Evolutionary conservation across 106 monocot species (phyloP).

Genomic region (Apostasia ramifera): DNA sequence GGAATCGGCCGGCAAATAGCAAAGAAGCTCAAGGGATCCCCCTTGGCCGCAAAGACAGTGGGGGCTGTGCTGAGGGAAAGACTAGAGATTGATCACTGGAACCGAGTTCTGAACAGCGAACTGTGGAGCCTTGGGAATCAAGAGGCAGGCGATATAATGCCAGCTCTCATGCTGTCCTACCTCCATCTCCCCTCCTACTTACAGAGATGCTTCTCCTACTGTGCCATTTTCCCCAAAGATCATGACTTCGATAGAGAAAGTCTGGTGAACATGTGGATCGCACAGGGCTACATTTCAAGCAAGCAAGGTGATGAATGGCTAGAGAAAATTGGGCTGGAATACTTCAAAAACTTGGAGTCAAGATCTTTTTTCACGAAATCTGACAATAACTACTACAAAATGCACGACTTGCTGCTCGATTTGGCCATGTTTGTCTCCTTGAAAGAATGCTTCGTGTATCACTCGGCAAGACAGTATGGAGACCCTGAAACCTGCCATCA

Average conservation of each 20-base stretch:
- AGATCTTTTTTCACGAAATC: conserved; percentile 12
- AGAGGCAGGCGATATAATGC: too few species aligned
- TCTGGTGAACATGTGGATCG: conserved; percentile 22
- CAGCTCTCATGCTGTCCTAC: conserved; percentile 13
- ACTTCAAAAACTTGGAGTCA: conserved; percentile 7
- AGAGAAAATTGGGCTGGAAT: conserved; percentile 9
- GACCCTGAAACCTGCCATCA: too few species aligned
- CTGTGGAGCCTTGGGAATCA: conserved; percentile 2
- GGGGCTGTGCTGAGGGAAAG: conserved; percentile 4
- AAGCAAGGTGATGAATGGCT: background rate
- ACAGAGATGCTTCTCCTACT: conserved; percentile 27
- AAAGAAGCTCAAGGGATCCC: conserved; percentile 13
- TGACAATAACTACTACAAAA: background rate
- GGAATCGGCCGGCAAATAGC: conserved; percentile 10
- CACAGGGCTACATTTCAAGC: conserved; percentile 11
- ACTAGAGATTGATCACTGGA: conserved; percentile 9
- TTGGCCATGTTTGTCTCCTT: conserved; percentile 11
- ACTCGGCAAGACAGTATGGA: too few species aligned
- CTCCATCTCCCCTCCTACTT: conserved; percentile 9
- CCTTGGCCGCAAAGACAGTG: conserved; percentile 20
- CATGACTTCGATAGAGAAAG: background rate
- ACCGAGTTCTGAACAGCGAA: conserved; percentile 11
- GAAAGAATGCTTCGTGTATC: conserved; percentile 13
- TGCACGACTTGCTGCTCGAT: conserved; percentile 42
- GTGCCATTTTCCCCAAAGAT: conserved; percentile 25